These are phyloP conservation scores for Phaeomoniella chlamydospora DNA, from an alignment of 2,329 filamentous ascomycete species.

Conservation along the genomic window DNA sequence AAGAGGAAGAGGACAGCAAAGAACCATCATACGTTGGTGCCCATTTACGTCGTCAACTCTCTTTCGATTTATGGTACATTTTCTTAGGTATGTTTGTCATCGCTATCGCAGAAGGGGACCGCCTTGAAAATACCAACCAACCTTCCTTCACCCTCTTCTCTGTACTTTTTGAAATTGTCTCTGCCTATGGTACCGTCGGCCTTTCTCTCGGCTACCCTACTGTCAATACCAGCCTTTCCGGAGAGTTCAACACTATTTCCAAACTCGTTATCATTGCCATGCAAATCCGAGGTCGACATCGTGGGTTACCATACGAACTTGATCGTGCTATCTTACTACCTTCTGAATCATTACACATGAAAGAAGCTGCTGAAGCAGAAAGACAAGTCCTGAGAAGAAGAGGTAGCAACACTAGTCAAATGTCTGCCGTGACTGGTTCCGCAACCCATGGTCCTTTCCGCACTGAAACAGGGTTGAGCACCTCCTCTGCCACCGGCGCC, in stretches of 20 bases:
- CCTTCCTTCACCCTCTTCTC: slow-evolving; percentile 51
- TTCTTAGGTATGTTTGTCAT: slow-evolving; percentile 90
- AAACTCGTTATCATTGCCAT: slow-evolving; percentile 54
- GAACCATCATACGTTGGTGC: slow-evolving; percentile 75
- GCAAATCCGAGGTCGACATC: slow-evolving; percentile 51
- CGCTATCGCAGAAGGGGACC: slow-evolving; percentile 67
- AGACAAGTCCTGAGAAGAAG: slow-evolving; percentile 8
- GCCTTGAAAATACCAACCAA: slow-evolving; percentile 48
- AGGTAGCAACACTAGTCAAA: slow-evolving; percentile 1
- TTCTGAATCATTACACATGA: slow-evolving; percentile 20
- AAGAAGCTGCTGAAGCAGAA: slow-evolving; percentile 11
- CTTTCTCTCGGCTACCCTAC: slow-evolving; percentile 69
- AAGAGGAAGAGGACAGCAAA: slow-evolving; percentile 35
- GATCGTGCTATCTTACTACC: slow-evolving; percentile 58
- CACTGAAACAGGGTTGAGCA: neutral
- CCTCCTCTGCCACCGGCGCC: neutral
- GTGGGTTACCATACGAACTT: slow-evolving; percentile 50
- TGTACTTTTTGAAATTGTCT: slow-evolving; percentile 72
- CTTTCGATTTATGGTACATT: slow-evolving; percentile 96
- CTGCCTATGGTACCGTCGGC: slow-evolving; percentile 88
- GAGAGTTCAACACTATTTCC: slow-evolving; percentile 59
- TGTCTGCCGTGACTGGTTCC: neutral
- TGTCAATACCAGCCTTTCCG: slow-evolving; percentile 67
- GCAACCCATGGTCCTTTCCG: neutral
- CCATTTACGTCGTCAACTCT: slow-evolving; percentile 83